phyloP scores from a whole-genome alignment of 768 basidiomycete species.

The Omphalotus guepiniiformis region DNA sequence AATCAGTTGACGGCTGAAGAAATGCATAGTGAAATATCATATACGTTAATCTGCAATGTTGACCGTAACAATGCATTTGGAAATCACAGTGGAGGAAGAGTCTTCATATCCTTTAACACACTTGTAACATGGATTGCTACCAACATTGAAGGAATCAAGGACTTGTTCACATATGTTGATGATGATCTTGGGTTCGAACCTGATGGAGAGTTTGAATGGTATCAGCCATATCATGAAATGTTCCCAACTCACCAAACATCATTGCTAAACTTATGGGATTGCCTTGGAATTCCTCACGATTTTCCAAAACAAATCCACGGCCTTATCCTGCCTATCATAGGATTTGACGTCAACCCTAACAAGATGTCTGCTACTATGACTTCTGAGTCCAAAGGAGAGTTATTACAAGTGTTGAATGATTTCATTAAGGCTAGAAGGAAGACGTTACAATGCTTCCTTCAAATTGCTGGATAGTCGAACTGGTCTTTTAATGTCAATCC shows the following conservation, averaged over 20 bases:
- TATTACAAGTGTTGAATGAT: slow-evolving; percentile 10
- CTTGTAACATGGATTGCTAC: slow-evolving; percentile 26
- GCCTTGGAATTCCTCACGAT: slow-evolving; percentile 21
- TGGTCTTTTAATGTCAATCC: slow-evolving; percentile 25
- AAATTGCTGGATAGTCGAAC: slow-evolving; percentile 18
- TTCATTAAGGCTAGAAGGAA: slow-evolving; percentile 13
- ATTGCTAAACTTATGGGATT: slow-evolving; percentile 23
- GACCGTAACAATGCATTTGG: slow-evolving; percentile 23
- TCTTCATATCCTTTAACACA: slow-evolving; percentile 21
- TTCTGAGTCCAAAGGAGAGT: neutral
- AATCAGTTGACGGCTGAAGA: neutral
- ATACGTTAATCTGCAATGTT: slow-evolving; percentile 12
- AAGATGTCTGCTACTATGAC: slow-evolving; percentile 16
- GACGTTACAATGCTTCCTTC: slow-evolving; percentile 15
- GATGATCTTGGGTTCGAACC: slow-evolving; percentile 18
- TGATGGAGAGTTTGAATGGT: slow-evolving; percentile 11
- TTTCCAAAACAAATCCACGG: slow-evolving; percentile 20
- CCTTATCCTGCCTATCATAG: slow-evolving; percentile 19
- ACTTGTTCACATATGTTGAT: slow-evolving; percentile 23
- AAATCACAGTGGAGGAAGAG: slow-evolving; percentile 8
- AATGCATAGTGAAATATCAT: neutral
- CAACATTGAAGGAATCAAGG: slow-evolving; percentile 12
- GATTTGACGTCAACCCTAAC: slow-evolving; percentile 26
- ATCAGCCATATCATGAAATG: slow-evolving; percentile 17
- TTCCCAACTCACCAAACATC: slow-evolving; percentile 18